Percentiles rank a stretch among this genome's conserved stretches.
phyloP scores from a whole-genome alignment of 2,329 filamentous ascomycete genomes.

The Macrophomina tecta region DNA sequence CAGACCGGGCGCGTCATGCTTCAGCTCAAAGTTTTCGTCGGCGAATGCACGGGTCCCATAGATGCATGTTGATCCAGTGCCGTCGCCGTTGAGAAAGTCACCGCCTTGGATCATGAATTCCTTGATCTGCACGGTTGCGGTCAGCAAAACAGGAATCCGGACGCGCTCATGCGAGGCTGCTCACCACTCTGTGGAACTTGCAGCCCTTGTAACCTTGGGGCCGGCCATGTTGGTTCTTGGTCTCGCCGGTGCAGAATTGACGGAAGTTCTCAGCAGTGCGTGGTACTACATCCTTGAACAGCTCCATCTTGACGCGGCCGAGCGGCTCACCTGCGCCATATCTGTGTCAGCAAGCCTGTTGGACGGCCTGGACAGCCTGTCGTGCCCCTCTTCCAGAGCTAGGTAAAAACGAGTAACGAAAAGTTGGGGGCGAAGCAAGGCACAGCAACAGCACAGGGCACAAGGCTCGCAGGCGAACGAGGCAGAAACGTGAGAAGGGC shows the following conservation, averaged over 20 bases:
- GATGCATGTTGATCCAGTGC: constrained; percentile 85
- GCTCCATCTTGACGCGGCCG: constrained; percentile 86
- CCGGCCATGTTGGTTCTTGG: constrained; percentile 75
- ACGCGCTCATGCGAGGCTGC: constrained; percentile 38
- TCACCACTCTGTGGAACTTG: constrained; percentile 91
- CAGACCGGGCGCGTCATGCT: constrained; percentile 79
- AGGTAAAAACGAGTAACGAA: not conserved
- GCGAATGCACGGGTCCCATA: constrained; percentile 84
- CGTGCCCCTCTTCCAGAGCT: not conserved
- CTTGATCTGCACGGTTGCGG: constrained; percentile 68
- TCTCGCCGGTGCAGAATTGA: constrained; percentile 94
- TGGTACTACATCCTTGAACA: constrained; percentile 84
- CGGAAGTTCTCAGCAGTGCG: constrained; percentile 96
- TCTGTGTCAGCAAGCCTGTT: constrained; percentile 17
- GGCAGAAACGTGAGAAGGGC: not conserved
- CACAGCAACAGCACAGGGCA: constrained; percentile 2
- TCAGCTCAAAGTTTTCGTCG: constrained; percentile 86
- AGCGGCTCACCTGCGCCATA: constrained; percentile 73
- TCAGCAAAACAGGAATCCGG: constrained; percentile 16
- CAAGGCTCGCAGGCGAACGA: not conserved
- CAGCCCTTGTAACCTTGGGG: constrained; percentile 93
- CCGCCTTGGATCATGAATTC: constrained; percentile 98
- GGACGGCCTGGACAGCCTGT: not conserved
- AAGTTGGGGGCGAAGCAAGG: constrained; percentile 15
- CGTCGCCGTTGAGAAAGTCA: constrained; percentile 92